Evolutionary conservation across 1,139 yeast genomes (phyloP).

Genomic region (Saccharomycopsis hybrid): DNA sequence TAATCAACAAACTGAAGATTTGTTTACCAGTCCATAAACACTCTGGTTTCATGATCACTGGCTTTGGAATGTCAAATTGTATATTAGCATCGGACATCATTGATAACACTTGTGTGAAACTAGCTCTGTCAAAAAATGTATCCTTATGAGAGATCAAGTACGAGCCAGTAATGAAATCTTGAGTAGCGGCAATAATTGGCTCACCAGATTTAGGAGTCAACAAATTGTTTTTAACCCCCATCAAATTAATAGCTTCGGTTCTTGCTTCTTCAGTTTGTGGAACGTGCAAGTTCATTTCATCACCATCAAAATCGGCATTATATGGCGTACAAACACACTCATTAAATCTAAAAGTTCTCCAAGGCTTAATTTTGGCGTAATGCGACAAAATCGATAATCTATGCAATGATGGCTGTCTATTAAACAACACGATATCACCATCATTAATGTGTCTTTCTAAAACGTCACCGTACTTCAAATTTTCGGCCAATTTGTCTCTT

Average conservation of each 20-base stretch:
- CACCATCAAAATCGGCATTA: conserved; percentile 99
- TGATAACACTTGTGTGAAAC: conserved; percentile 72
- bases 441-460: conserved; percentile 98
- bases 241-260: conserved; percentile 93
- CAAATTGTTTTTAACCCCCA: conserved; percentile 96
- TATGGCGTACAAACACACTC: conserved; percentile 99
- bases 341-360: conserved; percentile 95
- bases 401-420: conserved; percentile 97
- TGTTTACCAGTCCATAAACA: conserved; percentile 97
- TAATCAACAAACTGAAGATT: conserved; percentile 78
- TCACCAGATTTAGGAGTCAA: conserved; percentile 97
- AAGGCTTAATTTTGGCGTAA: conserved; percentile 92
- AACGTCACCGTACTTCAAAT: conserved; percentile 78
- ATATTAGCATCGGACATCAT: conserved; percentile 94
- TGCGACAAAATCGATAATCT: conserved; percentile 91
- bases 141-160: conserved; percentile 90
- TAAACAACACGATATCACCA: conserved; percentile 92
- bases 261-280: conserved; percentile 99
- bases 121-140: conserved; percentile 82
- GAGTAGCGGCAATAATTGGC: conserved; percentile 99
- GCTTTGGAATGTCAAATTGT: conserved; percentile 93
- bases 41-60: conserved; percentile 84
- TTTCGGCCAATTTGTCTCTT: conserved; percentile 66
- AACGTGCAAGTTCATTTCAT: conserved; percentile 98
- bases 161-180: conserved; percentile 97